These are phyloP conservation scores for Monosporascus sp. DNA, from an alignment of 2,329 filamentous ascomycete genomes.

Conservation along the genomic window DNA sequence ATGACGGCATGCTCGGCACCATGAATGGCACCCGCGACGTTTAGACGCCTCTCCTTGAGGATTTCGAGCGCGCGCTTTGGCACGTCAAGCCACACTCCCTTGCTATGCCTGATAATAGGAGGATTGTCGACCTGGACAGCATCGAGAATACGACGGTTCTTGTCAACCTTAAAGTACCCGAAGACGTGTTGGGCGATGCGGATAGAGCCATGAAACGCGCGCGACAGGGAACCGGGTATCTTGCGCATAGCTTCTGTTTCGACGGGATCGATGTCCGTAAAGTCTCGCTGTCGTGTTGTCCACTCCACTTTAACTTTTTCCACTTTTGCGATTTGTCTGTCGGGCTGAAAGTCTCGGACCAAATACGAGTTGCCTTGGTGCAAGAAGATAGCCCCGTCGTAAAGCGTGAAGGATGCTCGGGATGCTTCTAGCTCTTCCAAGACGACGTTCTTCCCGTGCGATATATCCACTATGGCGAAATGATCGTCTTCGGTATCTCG, in stretches of 20 bases:
- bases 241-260: slow-evolving; percentile 83
- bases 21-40: slow-evolving; percentile 86
- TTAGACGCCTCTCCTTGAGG: slow-evolving; percentile 63
- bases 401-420: slow-evolving; percentile 91
- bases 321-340: slow-evolving; percentile 77
- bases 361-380: slow-evolving; percentile 94
- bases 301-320: slow-evolving; percentile 88
- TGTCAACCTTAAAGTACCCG: slow-evolving; percentile 96
- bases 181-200: slow-evolving; percentile 85
- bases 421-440: slow-evolving; percentile 95
- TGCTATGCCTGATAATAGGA: slow-evolving; percentile 75
- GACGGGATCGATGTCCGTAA: slow-evolving; percentile 86
- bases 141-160: slow-evolving; percentile 77
- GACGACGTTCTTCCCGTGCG: slow-evolving; percentile 73
- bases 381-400: slow-evolving; percentile 94
- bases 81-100: slow-evolving; percentile 94
- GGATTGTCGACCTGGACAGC: slow-evolving; percentile 91
- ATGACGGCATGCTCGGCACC: slow-evolving; percentile 90
- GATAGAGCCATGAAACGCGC: slow-evolving; percentile 81
- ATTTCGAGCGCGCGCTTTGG: slow-evolving; percentile 75
- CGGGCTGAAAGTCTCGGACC: slow-evolving; percentile 80
- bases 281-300: slow-evolving; percentile 90
- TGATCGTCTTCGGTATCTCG: slow-evolving; percentile 85
- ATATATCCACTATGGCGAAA: slow-evolving; percentile 88
- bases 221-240: slow-evolving; percentile 56